A percentile compares a stretch with the other conserved stretches of the same genome.
These are phyloP conservation scores for Hypoxylon lenormandii DNA, from an alignment of 495 filamentous ascomycete species.

Conservation along the genomic window DNA sequence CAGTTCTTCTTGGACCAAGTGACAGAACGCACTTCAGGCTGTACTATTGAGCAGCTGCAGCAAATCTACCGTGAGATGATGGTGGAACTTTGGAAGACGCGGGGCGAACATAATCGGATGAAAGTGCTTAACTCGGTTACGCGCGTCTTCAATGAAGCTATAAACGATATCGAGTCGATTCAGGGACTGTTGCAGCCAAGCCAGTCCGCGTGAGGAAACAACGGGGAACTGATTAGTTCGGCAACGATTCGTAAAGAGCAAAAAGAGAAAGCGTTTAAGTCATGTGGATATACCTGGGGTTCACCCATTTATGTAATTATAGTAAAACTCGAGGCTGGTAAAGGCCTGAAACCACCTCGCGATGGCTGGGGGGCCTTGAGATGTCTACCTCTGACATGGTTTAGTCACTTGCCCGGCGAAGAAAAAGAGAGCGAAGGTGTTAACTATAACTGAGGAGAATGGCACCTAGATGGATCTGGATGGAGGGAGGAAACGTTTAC, in stretches of 20 bases:
- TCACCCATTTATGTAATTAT: conserved; percentile 31
- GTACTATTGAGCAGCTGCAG: conserved; percentile 91
- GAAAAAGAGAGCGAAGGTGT: not conserved
- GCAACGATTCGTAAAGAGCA: not conserved
- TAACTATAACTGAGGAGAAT: not conserved
- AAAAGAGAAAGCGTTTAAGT: not conserved
- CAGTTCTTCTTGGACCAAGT: conserved; percentile 69
- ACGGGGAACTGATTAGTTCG: not conserved
- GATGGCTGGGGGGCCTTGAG: too few relatives aligned
- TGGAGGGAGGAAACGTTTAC: conserved; percentile 26
- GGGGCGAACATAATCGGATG: conserved; percentile 83
- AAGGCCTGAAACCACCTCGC: too few relatives aligned
- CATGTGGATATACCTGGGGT: conserved; percentile 2
- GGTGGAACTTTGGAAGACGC: conserved; percentile 83
- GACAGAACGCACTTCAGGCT: conserved; percentile 75
- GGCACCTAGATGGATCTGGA: conserved; percentile 7
- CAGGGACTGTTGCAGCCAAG: conserved; percentile 62
- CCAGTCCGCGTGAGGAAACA: conserved; percentile 18
- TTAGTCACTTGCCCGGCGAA: not conserved
- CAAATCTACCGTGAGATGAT: conserved; percentile 91
- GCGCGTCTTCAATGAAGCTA: conserved; percentile 80
- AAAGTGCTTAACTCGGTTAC: conserved; percentile 71
- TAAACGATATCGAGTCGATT: conserved; percentile 79
- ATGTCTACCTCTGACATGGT: not conserved
- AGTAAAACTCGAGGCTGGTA: not conserved